Evolutionary conservation across 169 alveolate genomes (phyloP).

Genomic region (Ichthyophthirius multifiliis): DNA sequence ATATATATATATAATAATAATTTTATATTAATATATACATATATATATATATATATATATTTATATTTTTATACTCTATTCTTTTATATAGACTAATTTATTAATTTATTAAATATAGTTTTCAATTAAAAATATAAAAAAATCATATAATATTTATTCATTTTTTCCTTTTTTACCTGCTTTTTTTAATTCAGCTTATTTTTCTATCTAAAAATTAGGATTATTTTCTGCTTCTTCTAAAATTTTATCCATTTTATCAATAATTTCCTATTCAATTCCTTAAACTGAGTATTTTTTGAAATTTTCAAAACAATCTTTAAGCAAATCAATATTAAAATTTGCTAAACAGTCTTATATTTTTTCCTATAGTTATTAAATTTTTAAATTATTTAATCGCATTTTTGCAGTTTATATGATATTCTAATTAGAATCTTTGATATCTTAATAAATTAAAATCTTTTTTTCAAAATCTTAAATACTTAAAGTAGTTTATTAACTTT

Average conservation of each 20-base stretch:
- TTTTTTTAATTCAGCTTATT: conserved; percentile 34
- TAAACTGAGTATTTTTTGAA: conserved; percentile 10
- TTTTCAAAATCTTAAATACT: conserved; percentile 22
- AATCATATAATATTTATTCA: too few species aligned
- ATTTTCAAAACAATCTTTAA: conserved; percentile 21
- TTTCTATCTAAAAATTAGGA: conserved; percentile 30
- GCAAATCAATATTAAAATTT: conserved; percentile 29
- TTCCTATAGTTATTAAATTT: conserved; percentile 10
- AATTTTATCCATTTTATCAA: conserved; percentile 26
- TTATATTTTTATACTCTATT: too few species aligned
- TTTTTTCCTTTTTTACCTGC: conserved; percentile 38
- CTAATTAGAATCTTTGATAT: conserved; percentile 15
- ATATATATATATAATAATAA: too few species aligned
- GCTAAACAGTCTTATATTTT: conserved; percentile 17
- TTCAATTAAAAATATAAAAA: too few species aligned
- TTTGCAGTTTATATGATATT: conserved; percentile 11
- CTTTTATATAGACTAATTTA: too few species aligned
- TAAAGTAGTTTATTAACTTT: conserved; percentile 24
- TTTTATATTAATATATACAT: too few species aligned
- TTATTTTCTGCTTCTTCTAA: conserved; percentile 36
- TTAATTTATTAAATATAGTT: too few species aligned
- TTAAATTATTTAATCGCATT: conserved; percentile 21
- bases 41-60: too few species aligned
- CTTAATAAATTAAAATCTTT: conserved; percentile 13
- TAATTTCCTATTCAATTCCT: conserved; percentile 24